A percentile compares a stretch with the other conserved stretches of the same genome.
phyloP scores from a whole-genome alignment of 2,329 filamentous ascomycete genomes.

The Coniella lustricola region DNA sequence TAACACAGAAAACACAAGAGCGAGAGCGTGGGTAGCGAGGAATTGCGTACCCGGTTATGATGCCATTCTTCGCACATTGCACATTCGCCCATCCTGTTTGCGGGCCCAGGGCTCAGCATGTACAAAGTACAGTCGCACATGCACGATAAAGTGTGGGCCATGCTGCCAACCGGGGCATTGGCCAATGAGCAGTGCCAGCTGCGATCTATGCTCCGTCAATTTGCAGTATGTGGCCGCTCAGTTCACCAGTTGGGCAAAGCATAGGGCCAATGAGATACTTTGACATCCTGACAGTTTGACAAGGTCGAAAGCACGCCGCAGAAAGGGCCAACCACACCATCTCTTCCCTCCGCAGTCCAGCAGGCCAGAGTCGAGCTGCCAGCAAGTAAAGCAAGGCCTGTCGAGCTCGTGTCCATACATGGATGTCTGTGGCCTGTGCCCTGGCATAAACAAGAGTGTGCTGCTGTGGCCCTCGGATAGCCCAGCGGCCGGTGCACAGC shows the following conservation, averaged over 20 bases:
- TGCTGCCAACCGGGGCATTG: neutral
- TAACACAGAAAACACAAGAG: neutral
- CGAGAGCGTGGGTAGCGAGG: neutral
- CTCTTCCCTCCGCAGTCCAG: neutral
- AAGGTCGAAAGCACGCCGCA: conserved; percentile 4
- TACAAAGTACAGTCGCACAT: conserved; percentile 1
- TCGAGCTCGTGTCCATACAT: too few species aligned
- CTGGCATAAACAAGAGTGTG: too few species aligned
- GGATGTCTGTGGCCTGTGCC: too few species aligned
- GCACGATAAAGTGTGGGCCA: neutral
- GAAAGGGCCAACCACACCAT: too few species aligned
- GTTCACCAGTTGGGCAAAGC: neutral
- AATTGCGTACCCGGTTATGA: conserved; percentile 9
- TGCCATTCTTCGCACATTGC: conserved; percentile 8
- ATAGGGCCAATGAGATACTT: neutral
- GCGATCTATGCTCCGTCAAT: neutral
- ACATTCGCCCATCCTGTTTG: conserved; percentile 14
- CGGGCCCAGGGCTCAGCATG: conserved; percentile 6
- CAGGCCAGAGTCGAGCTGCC: neutral
- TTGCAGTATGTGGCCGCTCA: neutral
- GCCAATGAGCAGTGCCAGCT: neutral
- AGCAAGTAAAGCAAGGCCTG: neutral
- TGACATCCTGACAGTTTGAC: neutral
- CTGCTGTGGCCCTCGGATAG: too few species aligned
- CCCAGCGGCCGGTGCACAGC: too few species aligned